phyloP scores from a whole-genome alignment of 169 alveolate genomes.

The Plasmodium coatneyi region DNA sequence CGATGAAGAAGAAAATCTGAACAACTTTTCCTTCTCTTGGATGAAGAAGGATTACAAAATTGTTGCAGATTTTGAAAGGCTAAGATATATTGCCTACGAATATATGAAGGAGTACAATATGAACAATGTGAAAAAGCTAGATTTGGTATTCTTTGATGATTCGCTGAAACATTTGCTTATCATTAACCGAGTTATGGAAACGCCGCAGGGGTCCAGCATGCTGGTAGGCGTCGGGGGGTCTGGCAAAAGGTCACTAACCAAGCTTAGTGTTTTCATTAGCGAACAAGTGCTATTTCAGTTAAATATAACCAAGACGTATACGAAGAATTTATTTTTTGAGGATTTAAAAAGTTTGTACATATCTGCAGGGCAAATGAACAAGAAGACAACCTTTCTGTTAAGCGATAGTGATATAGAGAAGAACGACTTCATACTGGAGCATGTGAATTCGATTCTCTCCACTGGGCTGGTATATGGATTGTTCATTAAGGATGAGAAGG shows the following conservation, averaged over 20 bases:
- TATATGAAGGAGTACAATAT: conserved; percentile 92
- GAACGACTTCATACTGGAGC: conserved; percentile 95
- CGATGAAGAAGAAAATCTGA: conserved; percentile 26
- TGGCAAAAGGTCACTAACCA: conserved; percentile 96
- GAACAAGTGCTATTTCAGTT: conserved; percentile 90
- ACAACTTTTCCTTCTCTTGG: conserved; percentile 62
- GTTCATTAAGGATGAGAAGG: conserved; percentile 94
- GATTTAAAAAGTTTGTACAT: conserved; percentile 91
- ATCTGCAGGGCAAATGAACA: conserved; percentile 92
- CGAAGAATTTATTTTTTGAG: conserved; percentile 92
- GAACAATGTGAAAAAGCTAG: conserved; percentile 92
- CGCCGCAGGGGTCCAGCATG: conserved; percentile 95
- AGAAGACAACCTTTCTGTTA: conserved; percentile 93
- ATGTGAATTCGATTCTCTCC: conserved; percentile 92
- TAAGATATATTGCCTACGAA: conserved; percentile 88
- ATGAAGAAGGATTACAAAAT: conserved; percentile 85
- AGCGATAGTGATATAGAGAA: conserved; percentile 96
- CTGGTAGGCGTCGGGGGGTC: conserved; percentile 98
- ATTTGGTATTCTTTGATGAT: conserved; percentile 96
- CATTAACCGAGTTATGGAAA: conserved; percentile 92
- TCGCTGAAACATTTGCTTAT: conserved; percentile 95
- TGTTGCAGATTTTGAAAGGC: conserved; percentile 85
- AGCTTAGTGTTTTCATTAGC: conserved; percentile 93
- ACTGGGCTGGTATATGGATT: conserved; percentile 98
- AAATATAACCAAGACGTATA: conserved; percentile 91